Evolutionary conservation across 768 basidiomycete species (phyloP).

Genomic region (Pleurotus salmoneostramineus): DNA sequence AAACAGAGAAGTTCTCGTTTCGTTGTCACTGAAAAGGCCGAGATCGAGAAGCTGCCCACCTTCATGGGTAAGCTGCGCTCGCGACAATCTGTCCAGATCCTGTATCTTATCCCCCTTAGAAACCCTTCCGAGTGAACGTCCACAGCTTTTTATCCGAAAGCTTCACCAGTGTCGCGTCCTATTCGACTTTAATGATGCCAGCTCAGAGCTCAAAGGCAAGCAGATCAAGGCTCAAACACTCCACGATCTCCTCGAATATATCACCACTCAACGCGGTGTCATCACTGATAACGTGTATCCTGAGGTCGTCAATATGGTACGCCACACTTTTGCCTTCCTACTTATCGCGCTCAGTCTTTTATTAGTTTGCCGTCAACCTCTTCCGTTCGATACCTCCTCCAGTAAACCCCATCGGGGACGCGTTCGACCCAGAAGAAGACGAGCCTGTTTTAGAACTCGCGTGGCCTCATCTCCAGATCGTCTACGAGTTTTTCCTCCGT

Average conservation of each 20-base stretch:
- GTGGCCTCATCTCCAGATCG: conserved; percentile 99
- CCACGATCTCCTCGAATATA: conserved; percentile 98
- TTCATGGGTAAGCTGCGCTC: conserved; percentile 66
- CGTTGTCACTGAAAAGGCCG: conserved; percentile 92
- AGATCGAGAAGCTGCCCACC: conserved; percentile 89
- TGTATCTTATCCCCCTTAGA: conserved; percentile 45
- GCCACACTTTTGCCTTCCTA: conserved; percentile 21
- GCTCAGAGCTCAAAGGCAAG: conserved; percentile 92
- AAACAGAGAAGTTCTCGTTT: conserved; percentile 98
- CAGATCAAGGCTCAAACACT: conserved; percentile 98
- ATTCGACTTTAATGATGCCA: conserved; percentile 99
- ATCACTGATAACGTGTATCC: conserved; percentile 98
- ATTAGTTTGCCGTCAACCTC: conserved; percentile 93
- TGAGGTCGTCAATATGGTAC: conserved; percentile 96
- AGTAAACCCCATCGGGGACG: conserved; percentile 96
- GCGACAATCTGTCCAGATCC: conserved; percentile 7
- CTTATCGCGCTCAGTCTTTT: conserved; percentile 12
- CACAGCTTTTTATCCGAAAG: conserved; percentile 90
- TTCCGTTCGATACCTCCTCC: conserved; percentile 99
- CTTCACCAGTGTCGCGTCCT: conserved; percentile 94
- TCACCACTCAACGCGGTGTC: conserved; percentile 93
- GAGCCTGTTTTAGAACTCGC: conserved; percentile 98
- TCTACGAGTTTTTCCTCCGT: conserved; percentile 99
- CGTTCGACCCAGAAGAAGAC: conserved; percentile 99
- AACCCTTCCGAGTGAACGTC: conserved; percentile 82